phyloP scores from a whole-genome alignment of 2,329 filamentous ascomycete genomes.

The Endocalyx cinctus region DNA sequence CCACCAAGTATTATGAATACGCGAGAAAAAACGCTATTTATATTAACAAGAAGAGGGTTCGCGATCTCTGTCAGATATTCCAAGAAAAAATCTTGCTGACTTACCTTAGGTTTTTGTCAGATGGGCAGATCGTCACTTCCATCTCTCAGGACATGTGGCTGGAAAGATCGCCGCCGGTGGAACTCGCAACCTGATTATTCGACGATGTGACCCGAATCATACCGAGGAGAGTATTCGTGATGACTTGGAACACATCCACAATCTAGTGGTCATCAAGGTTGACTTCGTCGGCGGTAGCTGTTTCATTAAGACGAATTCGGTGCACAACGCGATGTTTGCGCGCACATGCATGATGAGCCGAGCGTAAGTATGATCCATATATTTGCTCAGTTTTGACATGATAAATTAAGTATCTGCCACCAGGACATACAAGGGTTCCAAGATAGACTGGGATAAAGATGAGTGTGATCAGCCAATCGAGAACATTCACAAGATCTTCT shows the following conservation, averaged over 20 bases:
- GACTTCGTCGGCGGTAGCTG: slow-evolving; percentile 54
- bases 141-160: slow-evolving; percentile 57
- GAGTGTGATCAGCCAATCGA: slow-evolving; percentile 63
- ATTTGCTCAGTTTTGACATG: too few species aligned
- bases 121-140: slow-evolving; percentile 70
- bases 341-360: slow-evolving; percentile 72
- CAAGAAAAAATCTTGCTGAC: slow-evolving; percentile 6
- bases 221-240: slow-evolving; percentile 62
- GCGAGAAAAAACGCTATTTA: slow-evolving; percentile 63
- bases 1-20: slow-evolving; percentile 61
- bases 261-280: slow-evolving; percentile 65
- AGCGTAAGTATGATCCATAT: slow-evolving; percentile 34
- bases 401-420: too few species aligned
- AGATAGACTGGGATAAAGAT: slow-evolving; percentile 67
- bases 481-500: slow-evolving; percentile 19
- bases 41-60: slow-evolving; percentile 62
- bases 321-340: slow-evolving; percentile 71
- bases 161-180: slow-evolving; percentile 62
- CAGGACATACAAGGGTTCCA: slow-evolving; percentile 64
- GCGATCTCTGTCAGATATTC: slow-evolving; percentile 18
- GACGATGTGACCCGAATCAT: slow-evolving; percentile 50
- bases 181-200: slow-evolving; percentile 69
- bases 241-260: slow-evolving; percentile 79
- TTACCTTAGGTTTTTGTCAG: slow-evolving; percentile 59
- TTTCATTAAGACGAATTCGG: slow-evolving; percentile 70